Conservation (phyloP, 163 green algal species). For the Chlamydomonas reinhardtii region DNA sequence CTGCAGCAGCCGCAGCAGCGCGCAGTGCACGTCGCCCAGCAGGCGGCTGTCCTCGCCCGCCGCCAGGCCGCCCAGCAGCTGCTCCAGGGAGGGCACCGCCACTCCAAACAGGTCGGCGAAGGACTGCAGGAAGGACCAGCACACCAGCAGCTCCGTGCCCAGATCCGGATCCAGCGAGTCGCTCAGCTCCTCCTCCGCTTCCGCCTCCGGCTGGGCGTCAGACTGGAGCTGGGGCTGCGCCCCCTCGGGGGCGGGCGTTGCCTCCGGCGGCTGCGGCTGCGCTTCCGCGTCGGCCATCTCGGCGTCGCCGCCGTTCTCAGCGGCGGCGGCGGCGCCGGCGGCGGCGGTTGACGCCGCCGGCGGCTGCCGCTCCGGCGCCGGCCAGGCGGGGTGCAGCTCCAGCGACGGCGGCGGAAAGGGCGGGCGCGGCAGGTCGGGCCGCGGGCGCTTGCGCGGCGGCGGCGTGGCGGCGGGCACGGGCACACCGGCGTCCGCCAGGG, state of each 20-base stretch:
- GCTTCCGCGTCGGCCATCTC: background rate
- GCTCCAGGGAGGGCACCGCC: conserved; percentile 63
- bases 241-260: too few species aligned
- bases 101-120: conserved; percentile 79
- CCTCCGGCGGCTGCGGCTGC: background rate
- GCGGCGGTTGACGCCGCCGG: too few species aligned
- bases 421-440: conserved; percentile 59
- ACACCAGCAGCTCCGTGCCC: conserved; percentile 70
- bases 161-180: conserved; percentile 55
- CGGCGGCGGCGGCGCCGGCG: background rate
- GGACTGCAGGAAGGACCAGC: conserved; percentile 74
- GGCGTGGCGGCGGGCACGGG: conserved; percentile 18
- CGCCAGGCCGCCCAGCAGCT: conserved; percentile 75
- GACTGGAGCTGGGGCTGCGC: too few species aligned
- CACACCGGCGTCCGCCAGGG: background rate
- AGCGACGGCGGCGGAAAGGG: conserved; percentile 79
- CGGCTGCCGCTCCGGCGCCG: conserved; percentile 17
- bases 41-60: conserved; percentile 65
- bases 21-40: conserved; percentile 82
- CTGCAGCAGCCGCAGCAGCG: conserved; percentile 87
- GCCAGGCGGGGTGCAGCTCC: conserved; percentile 67
- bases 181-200: too few species aligned
- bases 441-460: conserved; percentile 44
- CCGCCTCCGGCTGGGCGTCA: too few species aligned
- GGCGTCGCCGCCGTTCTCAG: background rate